Percentiles rank a stretch among this genome's conserved stretches.
phyloP scores from a whole-genome alignment of 148 eudicot species.

The Chenopodium formosanum region DNA sequence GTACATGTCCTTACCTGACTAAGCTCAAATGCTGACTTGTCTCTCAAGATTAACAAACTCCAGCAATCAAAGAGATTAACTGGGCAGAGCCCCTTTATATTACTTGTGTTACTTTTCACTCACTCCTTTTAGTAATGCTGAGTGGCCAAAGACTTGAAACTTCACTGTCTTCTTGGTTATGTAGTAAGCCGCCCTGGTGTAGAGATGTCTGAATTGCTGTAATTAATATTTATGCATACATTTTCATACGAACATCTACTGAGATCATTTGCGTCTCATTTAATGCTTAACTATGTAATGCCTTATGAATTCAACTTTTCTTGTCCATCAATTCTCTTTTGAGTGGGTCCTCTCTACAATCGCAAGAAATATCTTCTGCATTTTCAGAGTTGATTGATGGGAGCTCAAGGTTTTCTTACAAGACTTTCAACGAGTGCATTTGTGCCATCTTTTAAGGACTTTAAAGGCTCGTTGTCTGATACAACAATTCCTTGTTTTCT shows the following conservation, averaged over 20 bases:
- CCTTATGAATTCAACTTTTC: background rate
- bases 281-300: background rate
- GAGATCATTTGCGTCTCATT: background rate
- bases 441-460: slow-evolving; percentile 20
- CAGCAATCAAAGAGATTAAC: no score
- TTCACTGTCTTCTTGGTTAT: background rate
- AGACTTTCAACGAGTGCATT: slow-evolving; percentile 16
- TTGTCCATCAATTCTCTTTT: background rate
- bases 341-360: background rate
- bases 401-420: slow-evolving; percentile 29
- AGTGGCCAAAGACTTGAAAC: background rate
- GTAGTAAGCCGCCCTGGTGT: background rate
- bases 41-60: no score
- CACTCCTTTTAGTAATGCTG: background rate
- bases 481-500: slow-evolving; percentile 1
- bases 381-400: slow-evolving; percentile 36
- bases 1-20: no score
- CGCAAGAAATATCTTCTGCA: background rate
- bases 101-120: no score
- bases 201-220: background rate
- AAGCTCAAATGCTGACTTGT: no score
- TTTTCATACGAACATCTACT: background rate
- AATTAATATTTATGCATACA: background rate
- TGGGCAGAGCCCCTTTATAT: no score
- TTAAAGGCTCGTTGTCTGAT: background rate